Conservation (phyloP, 176 grass and related monocot species). For the Stipa capillata region DNA sequence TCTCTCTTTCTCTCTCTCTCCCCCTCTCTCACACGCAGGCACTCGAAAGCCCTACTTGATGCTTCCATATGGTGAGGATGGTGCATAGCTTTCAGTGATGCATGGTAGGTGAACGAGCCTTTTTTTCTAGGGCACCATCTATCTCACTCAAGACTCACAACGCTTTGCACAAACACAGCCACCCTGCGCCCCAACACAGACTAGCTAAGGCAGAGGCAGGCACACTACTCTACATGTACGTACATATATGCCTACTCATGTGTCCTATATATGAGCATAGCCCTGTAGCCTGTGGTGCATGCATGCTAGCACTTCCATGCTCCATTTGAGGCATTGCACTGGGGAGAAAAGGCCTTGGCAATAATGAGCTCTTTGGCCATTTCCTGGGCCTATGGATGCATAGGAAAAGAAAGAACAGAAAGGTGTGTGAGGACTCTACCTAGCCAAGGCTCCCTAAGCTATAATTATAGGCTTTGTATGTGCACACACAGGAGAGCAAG, state of each 20-base stretch:
- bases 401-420: constrained; percentile 66
- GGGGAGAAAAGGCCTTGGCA: constrained; percentile 13
- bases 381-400: constrained; percentile 29
- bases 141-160: constrained; percentile 27
- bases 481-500: neutral
- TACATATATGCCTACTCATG: constrained; percentile 17
- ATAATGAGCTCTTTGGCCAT: constrained; percentile 43
- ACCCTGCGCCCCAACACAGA: neutral
- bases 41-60: constrained; percentile 46
- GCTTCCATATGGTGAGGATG: constrained; percentile 34
- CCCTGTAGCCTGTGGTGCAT: constrained; percentile 25
- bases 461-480: neutral
- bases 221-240: neutral
- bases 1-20: neutral
- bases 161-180: constrained; percentile 28
- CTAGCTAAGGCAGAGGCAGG: neutral
- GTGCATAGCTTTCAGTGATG: constrained; percentile 86
- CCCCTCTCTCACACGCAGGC: neutral
- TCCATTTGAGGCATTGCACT: constrained; percentile 15
- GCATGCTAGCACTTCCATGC: constrained; percentile 19
- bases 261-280: neutral
- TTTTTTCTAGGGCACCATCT: constrained; percentile 43
- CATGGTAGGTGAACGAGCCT: constrained; percentile 65
- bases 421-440: constrained; percentile 25
- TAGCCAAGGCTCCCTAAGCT: neutral